A percentile compares a stretch with the other conserved stretches of the same genome.
These are phyloP conservation scores for Porpolomopsis calyptriformis DNA, from an alignment of 768 basidiomycete species.

Conservation along the genomic window DNA sequence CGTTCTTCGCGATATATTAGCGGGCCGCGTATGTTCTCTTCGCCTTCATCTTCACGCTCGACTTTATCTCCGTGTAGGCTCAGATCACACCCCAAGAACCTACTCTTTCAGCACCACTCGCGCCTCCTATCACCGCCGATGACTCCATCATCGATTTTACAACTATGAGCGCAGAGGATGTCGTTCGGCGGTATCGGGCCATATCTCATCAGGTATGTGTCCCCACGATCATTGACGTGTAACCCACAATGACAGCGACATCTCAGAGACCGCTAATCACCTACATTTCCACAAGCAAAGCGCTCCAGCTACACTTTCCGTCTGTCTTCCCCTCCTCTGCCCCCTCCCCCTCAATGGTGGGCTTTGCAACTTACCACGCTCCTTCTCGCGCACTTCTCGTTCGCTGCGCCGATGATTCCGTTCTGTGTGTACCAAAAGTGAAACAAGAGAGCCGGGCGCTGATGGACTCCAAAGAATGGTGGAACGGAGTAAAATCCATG, in stretches of 20 bases:
- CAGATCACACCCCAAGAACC: conserved; percentile 46
- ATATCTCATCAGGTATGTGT: conserved; percentile 55
- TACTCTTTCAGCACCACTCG: conserved; percentile 30
- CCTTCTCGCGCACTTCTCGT: conserved; percentile 34
- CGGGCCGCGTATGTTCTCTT: conserved; percentile 40
- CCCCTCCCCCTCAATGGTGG: conserved; percentile 20
- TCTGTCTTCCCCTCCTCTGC: conserved; percentile 12
- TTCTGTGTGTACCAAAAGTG: conserved; percentile 44
- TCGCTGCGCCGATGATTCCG: conserved; percentile 42
- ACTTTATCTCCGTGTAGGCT: not conserved
- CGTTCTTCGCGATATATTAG: conserved; percentile 53
- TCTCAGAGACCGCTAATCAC: conserved; percentile 25
- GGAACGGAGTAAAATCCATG: conserved; percentile 48
- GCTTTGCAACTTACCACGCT: conserved; percentile 34
- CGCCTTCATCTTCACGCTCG: conserved; percentile 1
- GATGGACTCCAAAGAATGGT: conserved; percentile 58
- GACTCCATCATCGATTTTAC: conserved; percentile 49
- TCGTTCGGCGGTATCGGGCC: conserved; percentile 48
- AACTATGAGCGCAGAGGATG: conserved; percentile 42
- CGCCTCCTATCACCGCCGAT: conserved; percentile 45
- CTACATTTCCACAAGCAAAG: conserved; percentile 22
- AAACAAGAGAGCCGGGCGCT: conserved; percentile 51
- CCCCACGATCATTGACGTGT: not conserved
- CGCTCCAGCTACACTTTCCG: conserved; percentile 32
- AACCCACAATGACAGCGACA: not conserved